A percentile compares a stretch with the other conserved stretches of the same genome.
phyloP scores from a whole-genome alignment of 1,139 yeast species.

The Scheffersomyces segobiensis region DNA sequence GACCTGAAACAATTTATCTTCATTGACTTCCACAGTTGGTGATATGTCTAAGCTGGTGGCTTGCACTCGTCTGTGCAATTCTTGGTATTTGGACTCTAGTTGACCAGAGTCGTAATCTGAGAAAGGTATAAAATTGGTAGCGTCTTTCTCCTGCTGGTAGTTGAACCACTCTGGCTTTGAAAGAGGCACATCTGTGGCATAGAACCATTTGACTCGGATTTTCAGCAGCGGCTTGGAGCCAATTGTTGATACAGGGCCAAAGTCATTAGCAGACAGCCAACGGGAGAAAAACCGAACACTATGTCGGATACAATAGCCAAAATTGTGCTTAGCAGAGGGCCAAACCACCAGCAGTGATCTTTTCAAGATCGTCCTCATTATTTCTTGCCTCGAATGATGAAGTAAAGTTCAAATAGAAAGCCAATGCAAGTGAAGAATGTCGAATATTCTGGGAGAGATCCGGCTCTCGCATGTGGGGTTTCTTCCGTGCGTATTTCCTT shows the following conservation, averaged over 20 bases:
- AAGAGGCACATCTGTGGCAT: constrained; percentile 77
- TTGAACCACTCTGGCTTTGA: constrained; percentile 63
- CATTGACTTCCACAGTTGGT: constrained; percentile 60
- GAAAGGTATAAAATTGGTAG: constrained; percentile 71
- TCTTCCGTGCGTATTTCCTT: background rate
- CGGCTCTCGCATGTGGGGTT: background rate
- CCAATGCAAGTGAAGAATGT: background rate
- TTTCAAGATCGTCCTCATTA: background rate
- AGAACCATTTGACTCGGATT: constrained; percentile 58
- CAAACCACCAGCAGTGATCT: background rate
- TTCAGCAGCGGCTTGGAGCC: background rate
- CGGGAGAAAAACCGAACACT: background rate
- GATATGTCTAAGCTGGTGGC: constrained; percentile 1
- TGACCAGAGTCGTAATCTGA: constrained; percentile 59
- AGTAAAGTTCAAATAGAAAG: background rate
- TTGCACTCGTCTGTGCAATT: background rate
- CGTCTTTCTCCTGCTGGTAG: constrained; percentile 47
- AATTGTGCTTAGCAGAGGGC: background rate
- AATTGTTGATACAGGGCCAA: background rate
- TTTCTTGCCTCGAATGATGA: background rate
- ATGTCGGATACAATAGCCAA: background rate
- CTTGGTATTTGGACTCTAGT: constrained; percentile 53
- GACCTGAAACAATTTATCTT: constrained; percentile 77
- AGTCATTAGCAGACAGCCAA: background rate
- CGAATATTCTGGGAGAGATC: background rate